Base-by-base conservation (phyloP, 129 eudicot species). In the Escallonia herrerae region DNA sequence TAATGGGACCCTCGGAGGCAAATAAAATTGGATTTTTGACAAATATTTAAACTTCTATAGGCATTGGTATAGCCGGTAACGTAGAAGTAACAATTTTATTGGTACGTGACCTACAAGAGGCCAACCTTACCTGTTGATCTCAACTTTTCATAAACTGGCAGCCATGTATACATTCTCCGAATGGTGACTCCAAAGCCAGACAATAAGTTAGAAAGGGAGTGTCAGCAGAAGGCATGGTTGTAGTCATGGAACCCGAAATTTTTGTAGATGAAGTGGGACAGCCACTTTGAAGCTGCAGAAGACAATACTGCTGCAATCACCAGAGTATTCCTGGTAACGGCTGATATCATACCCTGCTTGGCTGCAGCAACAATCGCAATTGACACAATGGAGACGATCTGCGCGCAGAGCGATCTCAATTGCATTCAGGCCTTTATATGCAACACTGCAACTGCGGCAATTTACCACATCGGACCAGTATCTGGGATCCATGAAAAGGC, bases 181-280 rank as follows among this genome's bases (percentile, higher is more conserved):
- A 22, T 45, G 49, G 7, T 45, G 9, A 45, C 54, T 3, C 9
- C 10, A 49, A n/a, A 49, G 9, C 12, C 13, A n/a, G 12, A n/a
- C 12, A 49, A 49, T 7, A 49, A 8, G 54, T 22, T 22, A 22
- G 33, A 22, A 22, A 22, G 15, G n/a, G 15, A 56, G 15, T 22
- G 66, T 77, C 62, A 86, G 46, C 56, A 73, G 58, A 72, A 64
- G 1, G 82, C 97, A 15, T 90, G 97, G 62, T 74, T 83, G 56
- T 81, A 90, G 75, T 90, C 97, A 71, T 90, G 97, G 72, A 69
- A 86, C 9, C 53, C 87, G 72, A 90, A 90, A 66, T 71, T 83
- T 70, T 81, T 90, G 95, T 81, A 77, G 64, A 90, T 67, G 68
- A 90, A 86, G 75, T 81, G 88, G 47, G 95, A 79, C 81, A 90